Percentiles rank a stretch among this genome's conserved stretches.
Evolutionary conservation across 805 yeast genomes (phyloP).

Genomic region (Danielia reshetovae): DNA sequence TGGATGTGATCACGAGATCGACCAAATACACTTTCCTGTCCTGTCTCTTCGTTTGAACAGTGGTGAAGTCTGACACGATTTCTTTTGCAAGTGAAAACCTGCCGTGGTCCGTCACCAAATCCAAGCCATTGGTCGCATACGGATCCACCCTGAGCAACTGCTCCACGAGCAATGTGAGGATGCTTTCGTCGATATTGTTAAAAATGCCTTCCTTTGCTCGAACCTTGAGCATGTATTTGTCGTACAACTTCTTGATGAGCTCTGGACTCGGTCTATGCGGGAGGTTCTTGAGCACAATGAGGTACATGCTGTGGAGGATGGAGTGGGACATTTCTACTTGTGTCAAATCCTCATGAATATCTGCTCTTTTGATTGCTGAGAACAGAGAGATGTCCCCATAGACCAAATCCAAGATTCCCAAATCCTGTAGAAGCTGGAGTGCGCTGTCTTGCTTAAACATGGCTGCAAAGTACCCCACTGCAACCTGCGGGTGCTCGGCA

Average conservation of each 20-base stretch:
- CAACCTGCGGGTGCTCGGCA: slow-evolving; percentile 28
- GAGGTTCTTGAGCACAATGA: slow-evolving; percentile 16
- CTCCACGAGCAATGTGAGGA: slow-evolving; percentile 21
- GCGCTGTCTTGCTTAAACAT: slow-evolving; percentile 18
- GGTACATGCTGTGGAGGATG: slow-evolving; percentile 24
- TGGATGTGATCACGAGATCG: slow-evolving; percentile 29
- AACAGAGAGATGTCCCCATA: slow-evolving; percentile 19
- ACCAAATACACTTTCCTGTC: slow-evolving; percentile 20
- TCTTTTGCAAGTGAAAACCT: slow-evolving; percentile 22
- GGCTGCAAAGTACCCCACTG: slow-evolving; percentile 34
- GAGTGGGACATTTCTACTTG: slow-evolving; percentile 19
- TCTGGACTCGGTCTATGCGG: slow-evolving; percentile 14
- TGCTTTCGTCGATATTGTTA: slow-evolving; percentile 14
- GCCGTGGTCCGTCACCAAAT: slow-evolving; percentile 9
- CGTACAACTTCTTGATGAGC: slow-evolving; percentile 19
- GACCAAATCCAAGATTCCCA: slow-evolving; percentile 23
- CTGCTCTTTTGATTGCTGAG: slow-evolving; percentile 24
- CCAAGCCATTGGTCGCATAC: slow-evolving; percentile 11
- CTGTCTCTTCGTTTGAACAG: slow-evolving; percentile 10
- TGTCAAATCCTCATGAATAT: slow-evolving; percentile 24
- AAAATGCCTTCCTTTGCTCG: slow-evolving; percentile 11
- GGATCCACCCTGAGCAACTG: slow-evolving; percentile 24
- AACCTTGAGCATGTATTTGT: slow-evolving; percentile 15
- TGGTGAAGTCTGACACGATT: slow-evolving; percentile 23
- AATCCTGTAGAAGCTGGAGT: slow-evolving; percentile 21